These are phyloP conservation scores for Pinus albicaulis DNA, from an alignment of 75 land plant genomes.

Conservation along the genomic window DNA sequence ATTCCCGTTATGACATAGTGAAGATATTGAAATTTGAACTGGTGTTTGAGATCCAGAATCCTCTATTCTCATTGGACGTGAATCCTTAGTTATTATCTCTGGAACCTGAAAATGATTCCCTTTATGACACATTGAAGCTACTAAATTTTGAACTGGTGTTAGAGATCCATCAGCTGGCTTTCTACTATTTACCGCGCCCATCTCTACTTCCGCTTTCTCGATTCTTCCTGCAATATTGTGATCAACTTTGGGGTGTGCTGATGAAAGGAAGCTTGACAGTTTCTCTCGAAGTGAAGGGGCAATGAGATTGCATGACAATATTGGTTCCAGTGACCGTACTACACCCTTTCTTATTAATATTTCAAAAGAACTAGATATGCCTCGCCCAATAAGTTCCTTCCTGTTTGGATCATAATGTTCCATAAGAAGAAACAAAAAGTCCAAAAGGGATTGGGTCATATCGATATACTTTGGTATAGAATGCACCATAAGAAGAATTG, in stretches of 20 bases:
- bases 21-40: not conserved
- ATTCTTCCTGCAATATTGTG: not conserved
- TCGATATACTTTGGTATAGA: slow-evolving; percentile 79
- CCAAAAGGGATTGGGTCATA: slow-evolving; percentile 81
- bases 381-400: slow-evolving; percentile 43
- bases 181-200: not conserved
- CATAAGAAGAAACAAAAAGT: slow-evolving; percentile 75
- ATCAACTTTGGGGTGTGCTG: slow-evolving; percentile 13
- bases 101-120: not conserved
- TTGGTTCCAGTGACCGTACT: slow-evolving; percentile 56
- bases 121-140: not conserved
- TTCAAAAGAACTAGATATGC: slow-evolving; percentile 60
- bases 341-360: slow-evolving; percentile 69
- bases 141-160: not conserved
- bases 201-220: not conserved
- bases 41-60: not conserved
- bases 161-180: not conserved
- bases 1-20: not conserved
- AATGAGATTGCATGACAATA: slow-evolving; percentile 40
- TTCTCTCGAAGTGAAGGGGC: slow-evolving; percentile 61
- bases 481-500: slow-evolving; percentile 77
- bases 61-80: not conserved
- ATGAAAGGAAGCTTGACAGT: slow-evolving; percentile 25
- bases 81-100: not conserved
- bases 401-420: slow-evolving; percentile 77